A percentile compares a stretch with the other conserved stretches of the same genome.
phyloP scores from a whole-genome alignment of 1,139 yeast species.

The Taiozyma sp. region DNA sequence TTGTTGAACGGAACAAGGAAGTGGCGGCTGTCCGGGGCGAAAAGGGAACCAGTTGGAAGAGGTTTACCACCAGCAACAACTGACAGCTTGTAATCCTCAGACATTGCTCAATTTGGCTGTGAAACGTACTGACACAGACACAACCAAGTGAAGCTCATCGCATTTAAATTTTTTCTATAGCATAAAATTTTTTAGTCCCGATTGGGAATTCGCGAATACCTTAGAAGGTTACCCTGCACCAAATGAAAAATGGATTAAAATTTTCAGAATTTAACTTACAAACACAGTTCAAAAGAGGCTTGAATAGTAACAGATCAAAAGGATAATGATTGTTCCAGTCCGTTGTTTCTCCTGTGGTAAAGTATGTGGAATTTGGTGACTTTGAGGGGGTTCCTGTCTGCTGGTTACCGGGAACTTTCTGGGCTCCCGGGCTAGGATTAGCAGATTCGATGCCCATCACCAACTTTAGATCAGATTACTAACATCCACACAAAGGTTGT shows the following conservation, averaged over 20 bases:
- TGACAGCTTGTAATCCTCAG: constrained; percentile 35
- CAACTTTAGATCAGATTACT: background rate
- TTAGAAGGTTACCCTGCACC: constrained; percentile 4
- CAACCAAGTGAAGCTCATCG: constrained; percentile 7
- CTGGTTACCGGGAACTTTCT: background rate
- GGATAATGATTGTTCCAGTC: constrained; percentile 88
- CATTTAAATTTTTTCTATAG: constrained; percentile 6
- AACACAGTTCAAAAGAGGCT: background rate
- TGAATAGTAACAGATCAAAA: background rate
- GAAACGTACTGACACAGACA: background rate
- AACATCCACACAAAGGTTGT: constrained; percentile 45
- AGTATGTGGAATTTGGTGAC: constrained; percentile 27
- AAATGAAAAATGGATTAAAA: background rate
- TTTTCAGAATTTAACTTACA: background rate
- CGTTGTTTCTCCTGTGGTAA: constrained; percentile 99
- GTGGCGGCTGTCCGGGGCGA: constrained; percentile 57
- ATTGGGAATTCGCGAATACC: background rate
- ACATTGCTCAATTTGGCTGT: constrained; percentile 11
- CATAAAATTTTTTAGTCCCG: background rate
- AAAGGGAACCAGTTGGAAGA: constrained; percentile 40
- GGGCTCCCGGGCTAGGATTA: background rate
- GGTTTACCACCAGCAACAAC: constrained; percentile 70
- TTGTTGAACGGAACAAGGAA: constrained; percentile 61
- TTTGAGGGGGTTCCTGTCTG: too few species aligned
- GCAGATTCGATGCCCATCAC: background rate